Evolutionary conservation across 805 yeast species (phyloP), one percentile per base, ranked within the genome.

Genomic region (Kluyveromyces aestuarii): DNA sequence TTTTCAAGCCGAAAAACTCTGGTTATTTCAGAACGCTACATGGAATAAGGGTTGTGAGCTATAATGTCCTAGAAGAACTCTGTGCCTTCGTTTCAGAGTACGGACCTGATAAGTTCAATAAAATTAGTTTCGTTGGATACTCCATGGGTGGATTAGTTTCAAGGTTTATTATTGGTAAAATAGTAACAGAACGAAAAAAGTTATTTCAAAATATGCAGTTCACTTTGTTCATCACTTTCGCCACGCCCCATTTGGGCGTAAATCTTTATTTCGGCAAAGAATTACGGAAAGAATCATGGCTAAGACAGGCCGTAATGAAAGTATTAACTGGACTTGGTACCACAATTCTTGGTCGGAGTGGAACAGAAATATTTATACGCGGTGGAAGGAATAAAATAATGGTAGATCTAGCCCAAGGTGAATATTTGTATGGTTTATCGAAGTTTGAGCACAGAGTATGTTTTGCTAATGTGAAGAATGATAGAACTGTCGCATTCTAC

Each of bases 61-160:
- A 82, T 51, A 70, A 89, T 14, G 77, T 87, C 37, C 60, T 84
- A n/a, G 72, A 75, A 33, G 96, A 88, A 62, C 72, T 90, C 14
- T 69, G 75, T 37, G 60, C 61, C 8, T 73, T 73, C 55, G 64
- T 78, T 27, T 66, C 65, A 16, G 60, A 53, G 10, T 62, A 68
- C 51, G 56, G 72, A 25, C 52, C 51, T 14, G 67, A 68, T 10
- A 66, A 42, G 57, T 58, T 48, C 55, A 66, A 45, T 48, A 59
- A 80, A 55, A 76, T 91, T 45, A 85, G 95, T 52, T 71, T 91
- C 40, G 74, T 87, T 2, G 96, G 98, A 0, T 91, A 90, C 63
- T 87, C 96, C 0, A 69, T 91, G 50, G 97, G 98, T 19, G 98
- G 98, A 0, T 67, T 90, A 36, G 79, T 91, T 33, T 73, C 89